Percentiles rank a stretch among this genome's conserved stretches.
Evolutionary conservation across 2,329 filamentous ascomycete species (phyloP).

Genomic region (Thelonectria olida): DNA sequence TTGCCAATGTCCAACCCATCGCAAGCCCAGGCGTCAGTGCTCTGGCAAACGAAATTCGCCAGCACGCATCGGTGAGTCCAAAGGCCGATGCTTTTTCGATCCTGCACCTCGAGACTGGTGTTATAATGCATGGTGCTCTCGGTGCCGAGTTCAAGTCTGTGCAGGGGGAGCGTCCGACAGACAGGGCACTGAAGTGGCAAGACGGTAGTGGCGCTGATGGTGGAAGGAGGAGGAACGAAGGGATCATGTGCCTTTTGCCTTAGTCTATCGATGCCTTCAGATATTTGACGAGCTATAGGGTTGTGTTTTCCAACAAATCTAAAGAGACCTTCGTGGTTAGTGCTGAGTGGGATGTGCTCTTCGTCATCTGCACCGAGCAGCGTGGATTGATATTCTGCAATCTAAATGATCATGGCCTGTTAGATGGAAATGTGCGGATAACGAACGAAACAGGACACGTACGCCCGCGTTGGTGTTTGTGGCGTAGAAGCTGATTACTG

Average conservation of each 20-base stretch:
- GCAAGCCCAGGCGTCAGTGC: neutral
- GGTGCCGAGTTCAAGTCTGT: neutral
- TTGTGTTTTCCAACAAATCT: neutral
- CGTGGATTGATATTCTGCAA: neutral
- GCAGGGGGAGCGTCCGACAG: neutral
- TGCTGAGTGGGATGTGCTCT: neutral
- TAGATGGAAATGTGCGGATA: neutral
- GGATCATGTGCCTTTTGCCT: neutral
- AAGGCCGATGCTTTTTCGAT: neutral
- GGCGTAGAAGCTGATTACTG: neutral
- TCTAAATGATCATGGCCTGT: neutral
- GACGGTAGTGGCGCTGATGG: neutral
- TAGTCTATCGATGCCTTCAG: neutral
- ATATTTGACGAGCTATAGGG: neutral
- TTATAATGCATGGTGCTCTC: neutral
- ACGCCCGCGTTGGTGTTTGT: neutral
- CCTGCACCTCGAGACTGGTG: neutral
- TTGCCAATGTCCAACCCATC: neutral
- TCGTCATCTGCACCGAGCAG: neutral
- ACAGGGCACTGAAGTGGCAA: conserved; percentile 1
- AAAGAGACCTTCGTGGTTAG: neutral
- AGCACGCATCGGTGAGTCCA: conserved; percentile 7
- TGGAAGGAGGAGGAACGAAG: neutral
- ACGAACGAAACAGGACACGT: neutral
- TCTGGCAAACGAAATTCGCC: neutral